phyloP scores from a whole-genome alignment of 306 rosid genomes.

The Senna tora region DNA sequence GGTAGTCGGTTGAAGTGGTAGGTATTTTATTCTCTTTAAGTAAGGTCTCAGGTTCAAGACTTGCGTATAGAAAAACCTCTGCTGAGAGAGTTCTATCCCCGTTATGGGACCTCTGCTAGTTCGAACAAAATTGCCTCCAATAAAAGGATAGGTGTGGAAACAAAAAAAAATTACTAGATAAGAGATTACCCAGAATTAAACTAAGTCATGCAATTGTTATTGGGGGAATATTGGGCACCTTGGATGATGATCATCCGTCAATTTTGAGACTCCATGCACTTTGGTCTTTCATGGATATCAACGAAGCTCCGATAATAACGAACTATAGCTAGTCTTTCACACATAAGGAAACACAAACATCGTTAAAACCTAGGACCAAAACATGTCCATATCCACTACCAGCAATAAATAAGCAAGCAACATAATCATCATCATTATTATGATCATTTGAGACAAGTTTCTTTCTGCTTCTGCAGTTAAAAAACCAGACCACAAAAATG shows the following conservation, averaged over 20 bases:
- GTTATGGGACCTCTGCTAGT: too few species aligned
- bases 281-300: slow-evolving; percentile 35
- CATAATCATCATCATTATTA: too few species aligned
- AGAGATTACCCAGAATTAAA: too few species aligned
- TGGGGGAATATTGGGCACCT: not conserved
- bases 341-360: not conserved
- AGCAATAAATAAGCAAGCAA: not conserved
- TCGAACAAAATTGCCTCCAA: too few species aligned
- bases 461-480: not conserved
- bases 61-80: too few species aligned
- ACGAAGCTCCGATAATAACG: slow-evolving; percentile 23
- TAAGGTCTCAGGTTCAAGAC: too few species aligned
- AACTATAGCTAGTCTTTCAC: slow-evolving; percentile 27
- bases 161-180: too few species aligned
- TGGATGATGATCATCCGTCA: not conserved
- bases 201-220: too few species aligned
- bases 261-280: not conserved
- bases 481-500: slow-evolving; percentile 30
- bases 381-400: slow-evolving; percentile 34
- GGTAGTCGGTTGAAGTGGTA: too few species aligned
- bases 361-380: slow-evolving; percentile 31
- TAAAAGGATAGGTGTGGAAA: too few species aligned
- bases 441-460: not conserved
- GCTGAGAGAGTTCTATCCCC: too few species aligned
- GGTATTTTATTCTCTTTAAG: too few species aligned